Conservation (phyloP, 495 filamentous ascomycete species). For the Hypoxylon fragiforme region DNA sequence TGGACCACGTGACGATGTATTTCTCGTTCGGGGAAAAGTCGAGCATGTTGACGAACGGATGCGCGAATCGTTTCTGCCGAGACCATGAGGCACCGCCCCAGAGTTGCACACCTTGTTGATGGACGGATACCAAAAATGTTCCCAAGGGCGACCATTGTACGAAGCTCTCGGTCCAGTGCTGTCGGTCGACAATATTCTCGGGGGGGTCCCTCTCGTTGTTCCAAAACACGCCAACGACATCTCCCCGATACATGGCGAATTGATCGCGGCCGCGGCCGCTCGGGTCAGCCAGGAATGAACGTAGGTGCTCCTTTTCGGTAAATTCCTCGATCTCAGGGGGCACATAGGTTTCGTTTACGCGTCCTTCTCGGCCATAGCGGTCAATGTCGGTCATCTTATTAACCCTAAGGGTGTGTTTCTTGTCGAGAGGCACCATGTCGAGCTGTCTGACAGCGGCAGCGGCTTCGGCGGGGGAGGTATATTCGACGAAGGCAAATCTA, state of each 20-base stretch:
- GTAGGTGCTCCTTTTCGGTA: slow-evolving; percentile 88
- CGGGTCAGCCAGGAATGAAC: slow-evolving; percentile 86
- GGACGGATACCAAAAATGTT: slow-evolving; percentile 91
- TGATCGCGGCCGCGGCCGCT: slow-evolving; percentile 89
- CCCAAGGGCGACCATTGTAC: slow-evolving; percentile 97
- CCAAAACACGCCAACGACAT: slow-evolving; percentile 94
- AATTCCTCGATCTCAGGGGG: slow-evolving; percentile 78
- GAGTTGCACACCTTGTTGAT: slow-evolving; percentile 91
- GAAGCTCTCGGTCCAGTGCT: slow-evolving; percentile 95
- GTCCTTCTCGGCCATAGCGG: slow-evolving; percentile 90
- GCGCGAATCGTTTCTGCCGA: slow-evolving; percentile 86
- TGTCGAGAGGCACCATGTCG: slow-evolving; percentile 83
- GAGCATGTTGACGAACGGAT: slow-evolving; percentile 91
- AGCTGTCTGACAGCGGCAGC: slow-evolving; percentile 83
- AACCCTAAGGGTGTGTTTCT: slow-evolving; percentile 89
- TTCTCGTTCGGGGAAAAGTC: slow-evolving; percentile 94
- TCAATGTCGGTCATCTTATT: slow-evolving; percentile 99
- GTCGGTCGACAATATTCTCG: slow-evolving; percentile 84
- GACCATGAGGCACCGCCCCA: slow-evolving; percentile 93
- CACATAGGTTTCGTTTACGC: slow-evolving; percentile 85
- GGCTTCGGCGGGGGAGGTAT: slow-evolving; percentile 88
- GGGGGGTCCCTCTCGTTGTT: slow-evolving; percentile 92
- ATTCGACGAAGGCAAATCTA: slow-evolving; percentile 95
- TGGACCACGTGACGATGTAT: slow-evolving; percentile 95
- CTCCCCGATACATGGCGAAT: slow-evolving; percentile 86